Conservation (phyloP, 305 asterid genomes). For the Fraxinus floribunda region DNA sequence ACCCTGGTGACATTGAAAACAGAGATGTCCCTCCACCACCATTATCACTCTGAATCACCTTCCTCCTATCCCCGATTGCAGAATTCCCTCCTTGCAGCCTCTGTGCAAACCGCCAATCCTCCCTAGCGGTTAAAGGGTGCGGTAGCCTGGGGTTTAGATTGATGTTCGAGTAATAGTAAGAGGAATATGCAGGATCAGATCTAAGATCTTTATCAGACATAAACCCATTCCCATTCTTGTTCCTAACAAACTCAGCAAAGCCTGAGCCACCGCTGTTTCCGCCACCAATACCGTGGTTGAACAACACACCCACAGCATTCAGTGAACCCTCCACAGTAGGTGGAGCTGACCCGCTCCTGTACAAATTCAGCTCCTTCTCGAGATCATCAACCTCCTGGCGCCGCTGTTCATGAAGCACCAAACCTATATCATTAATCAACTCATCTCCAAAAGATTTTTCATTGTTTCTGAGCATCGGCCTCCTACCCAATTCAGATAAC, state of each 20-base stretch:
- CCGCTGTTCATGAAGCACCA: constrained; percentile 72
- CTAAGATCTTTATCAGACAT: constrained; percentile 11
- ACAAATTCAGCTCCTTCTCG: constrained; percentile 58
- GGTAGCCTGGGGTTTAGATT: constrained; percentile 88
- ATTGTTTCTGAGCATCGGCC: constrained; percentile 68
- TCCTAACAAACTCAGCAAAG: background rate
- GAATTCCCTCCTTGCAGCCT: no score
- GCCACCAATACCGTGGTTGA: constrained; percentile 27
- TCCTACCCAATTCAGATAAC: constrained; percentile 80
- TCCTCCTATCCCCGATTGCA: no score
- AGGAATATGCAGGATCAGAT: constrained; percentile 18
- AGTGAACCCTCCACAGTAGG: constrained; percentile 3
- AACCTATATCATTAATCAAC: constrained; percentile 69
- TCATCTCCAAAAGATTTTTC: constrained; percentile 90
- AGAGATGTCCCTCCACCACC: no score
- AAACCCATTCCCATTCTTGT: constrained; percentile 2
- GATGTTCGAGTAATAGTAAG: constrained; percentile 1
- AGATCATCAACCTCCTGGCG: constrained; percentile 80
- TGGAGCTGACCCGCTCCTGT: no score
- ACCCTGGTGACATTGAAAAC: background rate
- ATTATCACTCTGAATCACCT: no score
- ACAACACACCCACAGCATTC: constrained; percentile 6
- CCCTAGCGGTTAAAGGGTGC: constrained; percentile 73
- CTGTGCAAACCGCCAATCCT: background rate
- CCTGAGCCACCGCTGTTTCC: constrained; percentile 33